These are phyloP conservation scores for Cicer chorassanicum DNA, from an alignment of 306 rosid genomes.

Conservation along the genomic window DNA sequence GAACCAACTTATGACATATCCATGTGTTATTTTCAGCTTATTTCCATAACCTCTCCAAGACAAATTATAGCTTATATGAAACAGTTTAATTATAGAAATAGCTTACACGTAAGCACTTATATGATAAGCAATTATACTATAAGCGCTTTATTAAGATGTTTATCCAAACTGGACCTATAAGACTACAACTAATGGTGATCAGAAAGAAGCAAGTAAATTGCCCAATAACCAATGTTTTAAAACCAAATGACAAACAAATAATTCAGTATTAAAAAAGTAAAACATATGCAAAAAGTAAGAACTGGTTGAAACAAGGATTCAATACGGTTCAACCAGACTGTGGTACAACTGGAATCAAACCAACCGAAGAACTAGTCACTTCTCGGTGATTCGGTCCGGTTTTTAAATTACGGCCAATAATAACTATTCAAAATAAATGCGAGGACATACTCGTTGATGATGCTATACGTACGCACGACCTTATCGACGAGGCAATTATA, in stretches of 20 bases:
- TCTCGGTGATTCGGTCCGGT: too few relatives aligned
- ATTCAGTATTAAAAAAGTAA: too few relatives aligned
- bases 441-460: conserved; percentile 81
- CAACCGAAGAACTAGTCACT: too few relatives aligned
- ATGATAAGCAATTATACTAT: background rate
- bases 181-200: background rate
- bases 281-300: too few relatives aligned
- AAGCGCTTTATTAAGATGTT: background rate
- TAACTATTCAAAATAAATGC: conserved; percentile 29
- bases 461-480: conserved; percentile 85
- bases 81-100: background rate
- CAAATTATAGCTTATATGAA: background rate
- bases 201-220: background rate
- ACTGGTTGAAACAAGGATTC: too few relatives aligned
- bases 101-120: background rate
- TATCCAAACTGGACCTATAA: background rate
- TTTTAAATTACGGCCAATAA: too few relatives aligned
- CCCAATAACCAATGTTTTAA: background rate
- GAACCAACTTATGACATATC: background rate
- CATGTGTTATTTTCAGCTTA: too few relatives aligned
- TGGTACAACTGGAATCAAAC: too few relatives aligned
- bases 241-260: too few relatives aligned
- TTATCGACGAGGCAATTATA: conserved; percentile 83
- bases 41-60: too few relatives aligned
- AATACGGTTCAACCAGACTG: too few relatives aligned